Evolutionary conservation across 495 filamentous ascomycete genomes (phyloP).

Genomic region (Aspergillus cavernicola): DNA sequence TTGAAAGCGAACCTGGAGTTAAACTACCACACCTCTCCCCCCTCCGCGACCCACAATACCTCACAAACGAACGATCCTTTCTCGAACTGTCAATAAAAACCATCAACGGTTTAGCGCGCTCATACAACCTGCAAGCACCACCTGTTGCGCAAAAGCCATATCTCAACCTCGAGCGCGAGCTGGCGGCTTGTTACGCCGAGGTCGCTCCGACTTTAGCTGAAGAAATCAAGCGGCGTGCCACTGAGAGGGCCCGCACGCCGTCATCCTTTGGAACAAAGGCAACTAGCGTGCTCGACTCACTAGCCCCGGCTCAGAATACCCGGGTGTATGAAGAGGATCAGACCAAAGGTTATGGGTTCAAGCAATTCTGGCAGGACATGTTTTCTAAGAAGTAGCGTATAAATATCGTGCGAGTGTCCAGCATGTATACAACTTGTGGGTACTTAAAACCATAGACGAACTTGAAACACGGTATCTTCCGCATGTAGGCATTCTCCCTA

Average conservation of each 20-base stretch:
- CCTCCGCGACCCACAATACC: slow-evolving; percentile 46
- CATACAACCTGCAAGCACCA: slow-evolving; percentile 94
- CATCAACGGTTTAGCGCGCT: slow-evolving; percentile 75
- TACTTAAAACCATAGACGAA: no score
- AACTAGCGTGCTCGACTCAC: slow-evolving; percentile 49
- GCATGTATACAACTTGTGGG: no score
- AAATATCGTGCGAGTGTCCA: background rate
- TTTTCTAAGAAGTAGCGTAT: slow-evolving; percentile 44
- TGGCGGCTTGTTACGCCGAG: slow-evolving; percentile 76
- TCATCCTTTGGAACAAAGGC: slow-evolving; percentile 29
- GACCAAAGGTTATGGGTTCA: slow-evolving; percentile 73
- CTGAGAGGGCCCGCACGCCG: slow-evolving; percentile 42
- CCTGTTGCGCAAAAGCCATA: slow-evolving; percentile 92
- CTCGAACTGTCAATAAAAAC: slow-evolving; percentile 72
- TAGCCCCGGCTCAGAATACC: slow-evolving; percentile 47
- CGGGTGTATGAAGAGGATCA: slow-evolving; percentile 68
- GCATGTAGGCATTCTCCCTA: background rate
- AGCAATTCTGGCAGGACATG: slow-evolving; percentile 82
- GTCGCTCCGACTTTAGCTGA: slow-evolving; percentile 71
- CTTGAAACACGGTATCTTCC: background rate
- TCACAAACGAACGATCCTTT: slow-evolving; percentile 70
- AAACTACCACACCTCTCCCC: slow-evolving; percentile 38
- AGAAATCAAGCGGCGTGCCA: slow-evolving; percentile 67
- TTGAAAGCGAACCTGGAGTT: slow-evolving; percentile 10
- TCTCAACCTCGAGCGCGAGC: slow-evolving; percentile 76